Conservation (phyloP, 805 yeast genomes). For the Metschnikowia lachancei region DNA sequence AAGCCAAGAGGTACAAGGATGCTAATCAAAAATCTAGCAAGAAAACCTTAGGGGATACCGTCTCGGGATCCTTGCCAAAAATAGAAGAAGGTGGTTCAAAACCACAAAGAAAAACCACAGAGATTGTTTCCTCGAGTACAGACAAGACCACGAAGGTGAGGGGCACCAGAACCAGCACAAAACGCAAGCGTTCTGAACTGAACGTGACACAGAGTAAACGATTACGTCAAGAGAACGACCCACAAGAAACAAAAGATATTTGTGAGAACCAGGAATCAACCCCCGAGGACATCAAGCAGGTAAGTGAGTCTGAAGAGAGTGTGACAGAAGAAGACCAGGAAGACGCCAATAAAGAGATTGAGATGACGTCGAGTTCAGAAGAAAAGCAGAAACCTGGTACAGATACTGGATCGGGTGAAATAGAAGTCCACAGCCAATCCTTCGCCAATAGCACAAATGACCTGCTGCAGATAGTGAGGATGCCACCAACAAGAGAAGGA, state of each 20-base stretch:
- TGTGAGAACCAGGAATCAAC: neutral
- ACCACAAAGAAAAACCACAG: too few species aligned
- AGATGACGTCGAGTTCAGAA: conserved; percentile 10
- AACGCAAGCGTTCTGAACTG: neutral
- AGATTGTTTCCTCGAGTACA: too few species aligned
- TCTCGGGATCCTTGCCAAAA: too few species aligned
- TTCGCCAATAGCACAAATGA: conserved; percentile 3
- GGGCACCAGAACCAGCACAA: too few species aligned
- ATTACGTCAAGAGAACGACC: neutral
- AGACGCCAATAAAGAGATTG: neutral
- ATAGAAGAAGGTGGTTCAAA: too few species aligned
- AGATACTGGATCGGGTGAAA: neutral
- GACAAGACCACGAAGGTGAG: too few species aligned
- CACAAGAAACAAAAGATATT: neutral
- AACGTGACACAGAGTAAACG: neutral
- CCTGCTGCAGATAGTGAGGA: neutral
- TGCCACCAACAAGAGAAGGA: neutral
- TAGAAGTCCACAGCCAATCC: neutral
- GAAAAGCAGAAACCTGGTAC: neutral
- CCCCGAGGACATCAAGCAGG: conserved; percentile 6
- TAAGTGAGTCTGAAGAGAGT: conserved; percentile 14
- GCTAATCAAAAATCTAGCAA: too few species aligned
- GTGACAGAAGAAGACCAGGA: neutral
- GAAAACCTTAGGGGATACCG: too few species aligned
- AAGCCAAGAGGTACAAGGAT: conserved; percentile 2